These are phyloP conservation scores for Sarocladium oryzae DNA, from an alignment of 2,329 filamentous ascomycete genomes.

Conservation along the genomic window DNA sequence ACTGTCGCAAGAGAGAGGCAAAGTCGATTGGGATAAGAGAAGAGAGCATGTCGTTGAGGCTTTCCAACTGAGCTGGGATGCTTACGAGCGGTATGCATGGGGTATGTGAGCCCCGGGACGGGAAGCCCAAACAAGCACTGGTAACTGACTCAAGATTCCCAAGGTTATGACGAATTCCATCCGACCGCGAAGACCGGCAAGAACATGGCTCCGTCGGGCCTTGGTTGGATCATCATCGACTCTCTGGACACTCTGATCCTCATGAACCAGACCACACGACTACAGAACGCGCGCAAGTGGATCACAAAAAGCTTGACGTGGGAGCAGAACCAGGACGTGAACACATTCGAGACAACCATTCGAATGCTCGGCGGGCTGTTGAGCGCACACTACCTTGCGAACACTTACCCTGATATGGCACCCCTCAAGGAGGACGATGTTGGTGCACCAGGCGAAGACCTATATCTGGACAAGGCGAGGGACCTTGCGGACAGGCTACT, in stretches of 20 bases:
- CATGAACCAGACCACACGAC: slow-evolving; percentile 88
- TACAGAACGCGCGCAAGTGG: slow-evolving; percentile 84
- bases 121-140: background rate
- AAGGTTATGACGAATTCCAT: slow-evolving; percentile 79
- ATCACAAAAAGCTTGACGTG: slow-evolving; percentile 74
- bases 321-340: slow-evolving; percentile 91
- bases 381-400: slow-evolving; percentile 92
- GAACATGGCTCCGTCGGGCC: slow-evolving; percentile 80
- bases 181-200: slow-evolving; percentile 72
- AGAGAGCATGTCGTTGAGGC: slow-evolving; percentile 80
- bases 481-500: slow-evolving; percentile 85
- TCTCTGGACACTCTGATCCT: slow-evolving; percentile 94
- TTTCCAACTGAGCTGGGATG: slow-evolving; percentile 87
- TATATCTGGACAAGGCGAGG: slow-evolving; percentile 93
- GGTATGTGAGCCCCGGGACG: slow-evolving; percentile 49
- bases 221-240: slow-evolving; percentile 98
- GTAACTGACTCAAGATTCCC: slow-evolving; percentile 16
- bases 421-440: slow-evolving; percentile 65
- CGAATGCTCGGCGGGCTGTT: slow-evolving; percentile 92
- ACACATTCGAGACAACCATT: slow-evolving; percentile 96
- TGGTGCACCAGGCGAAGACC: slow-evolving; percentile 71
- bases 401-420: slow-evolving; percentile 70
- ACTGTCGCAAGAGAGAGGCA: slow-evolving; percentile 34
- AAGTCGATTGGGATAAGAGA: slow-evolving; percentile 68
- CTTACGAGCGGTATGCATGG: slow-evolving; percentile 91